Conservation (phyloP, 139 green algal genomes). For the Chlamydomonas schloesseri region DNA sequence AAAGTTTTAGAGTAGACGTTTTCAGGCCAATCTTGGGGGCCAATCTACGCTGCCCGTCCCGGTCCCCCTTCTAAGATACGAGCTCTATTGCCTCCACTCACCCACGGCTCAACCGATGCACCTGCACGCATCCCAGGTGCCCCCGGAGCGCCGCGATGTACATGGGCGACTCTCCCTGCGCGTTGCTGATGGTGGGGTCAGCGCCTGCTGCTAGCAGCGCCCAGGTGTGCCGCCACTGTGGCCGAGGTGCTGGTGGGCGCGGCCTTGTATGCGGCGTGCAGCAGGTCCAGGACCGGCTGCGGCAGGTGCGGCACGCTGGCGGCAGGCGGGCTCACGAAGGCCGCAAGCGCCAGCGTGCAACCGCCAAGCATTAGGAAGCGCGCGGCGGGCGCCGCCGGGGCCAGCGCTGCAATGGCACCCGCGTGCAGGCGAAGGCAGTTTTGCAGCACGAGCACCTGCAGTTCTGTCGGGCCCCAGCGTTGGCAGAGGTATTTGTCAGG, state of each 20-base stretch:
- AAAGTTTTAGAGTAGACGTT: too few species aligned
- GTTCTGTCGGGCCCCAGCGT: too few species aligned
- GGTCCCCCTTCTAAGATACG: too few species aligned
- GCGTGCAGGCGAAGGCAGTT: constrained; percentile 29
- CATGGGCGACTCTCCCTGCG: constrained; percentile 79
- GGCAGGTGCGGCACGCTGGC: not conserved
- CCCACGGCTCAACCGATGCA: too few species aligned
- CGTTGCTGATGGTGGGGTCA: constrained; percentile 59
- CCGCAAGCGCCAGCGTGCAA: not conserved
- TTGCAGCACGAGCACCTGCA: constrained; percentile 24
- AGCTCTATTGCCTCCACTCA: too few species aligned
- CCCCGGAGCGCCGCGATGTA: constrained; percentile 92
- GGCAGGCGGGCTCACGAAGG: not conserved
- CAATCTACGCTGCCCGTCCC: too few species aligned
- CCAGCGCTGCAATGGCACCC: not conserved
- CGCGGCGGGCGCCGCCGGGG: not conserved
- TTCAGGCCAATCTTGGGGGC: too few species aligned
- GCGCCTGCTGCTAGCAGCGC: constrained; percentile 74
- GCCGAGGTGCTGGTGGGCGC: constrained; percentile 7
- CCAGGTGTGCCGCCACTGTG: constrained; percentile 27
- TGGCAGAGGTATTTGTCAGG: too few species aligned
- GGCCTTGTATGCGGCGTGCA: not conserved
- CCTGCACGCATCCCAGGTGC: constrained; percentile 70
- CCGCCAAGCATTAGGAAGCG: constrained; percentile 39
- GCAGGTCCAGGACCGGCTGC: not conserved